Percentiles rank a stretch among this genome's conserved stretches.
Evolutionary conservation across 1,284 basidiomycete species (phyloP).

Genomic region (Sporisorium iseilematis-ciliati): DNA sequence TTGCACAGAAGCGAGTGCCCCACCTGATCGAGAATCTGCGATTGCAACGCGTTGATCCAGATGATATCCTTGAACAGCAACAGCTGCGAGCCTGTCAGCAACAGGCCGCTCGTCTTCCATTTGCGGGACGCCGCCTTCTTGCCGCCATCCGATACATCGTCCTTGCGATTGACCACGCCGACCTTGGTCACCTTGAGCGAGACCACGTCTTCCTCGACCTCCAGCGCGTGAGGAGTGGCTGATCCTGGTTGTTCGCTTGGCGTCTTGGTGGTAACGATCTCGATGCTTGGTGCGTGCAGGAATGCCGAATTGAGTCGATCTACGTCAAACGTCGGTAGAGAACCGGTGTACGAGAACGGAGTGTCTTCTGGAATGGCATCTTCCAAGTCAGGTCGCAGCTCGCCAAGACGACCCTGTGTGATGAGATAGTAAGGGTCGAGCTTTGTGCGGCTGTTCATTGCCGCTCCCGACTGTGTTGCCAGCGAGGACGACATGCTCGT

Average conservation of each 20-base stretch:
- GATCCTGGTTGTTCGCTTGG: slow-evolving; percentile 20
- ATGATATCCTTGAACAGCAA: slow-evolving; percentile 88
- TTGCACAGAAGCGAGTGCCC: slow-evolving; percentile 49
- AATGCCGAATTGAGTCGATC: slow-evolving; percentile 53
- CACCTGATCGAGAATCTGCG: slow-evolving; percentile 72
- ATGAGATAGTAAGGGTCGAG: slow-evolving; percentile 94
- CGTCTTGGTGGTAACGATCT: slow-evolving; percentile 55
- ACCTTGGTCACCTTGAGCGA: slow-evolving; percentile 84
- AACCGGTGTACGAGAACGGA: slow-evolving; percentile 57
- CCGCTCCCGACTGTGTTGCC: slow-evolving; percentile 12
- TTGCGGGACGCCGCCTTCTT: slow-evolving; percentile 82
- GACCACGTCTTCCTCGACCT: slow-evolving; percentile 51
- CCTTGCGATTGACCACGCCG: slow-evolving; percentile 84
- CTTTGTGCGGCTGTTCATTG: slow-evolving; percentile 73
- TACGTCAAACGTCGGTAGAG: slow-evolving; percentile 38
- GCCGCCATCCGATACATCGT: slow-evolving; percentile 78
- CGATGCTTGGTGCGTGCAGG: slow-evolving; percentile 60
- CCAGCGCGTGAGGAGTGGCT: slow-evolving; percentile 1
- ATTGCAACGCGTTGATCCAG: slow-evolving; percentile 76
- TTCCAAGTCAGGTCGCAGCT: slow-evolving; percentile 73
- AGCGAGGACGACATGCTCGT: slow-evolving; percentile 23
- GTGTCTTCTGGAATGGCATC: slow-evolving; percentile 56
- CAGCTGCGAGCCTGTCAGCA: slow-evolving; percentile 89
- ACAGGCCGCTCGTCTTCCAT: slow-evolving; percentile 87
- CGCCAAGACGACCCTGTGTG: slow-evolving; percentile 78